Conservation (phyloP, 1,139 yeast species). For the Kazachstania sp. region DNA sequence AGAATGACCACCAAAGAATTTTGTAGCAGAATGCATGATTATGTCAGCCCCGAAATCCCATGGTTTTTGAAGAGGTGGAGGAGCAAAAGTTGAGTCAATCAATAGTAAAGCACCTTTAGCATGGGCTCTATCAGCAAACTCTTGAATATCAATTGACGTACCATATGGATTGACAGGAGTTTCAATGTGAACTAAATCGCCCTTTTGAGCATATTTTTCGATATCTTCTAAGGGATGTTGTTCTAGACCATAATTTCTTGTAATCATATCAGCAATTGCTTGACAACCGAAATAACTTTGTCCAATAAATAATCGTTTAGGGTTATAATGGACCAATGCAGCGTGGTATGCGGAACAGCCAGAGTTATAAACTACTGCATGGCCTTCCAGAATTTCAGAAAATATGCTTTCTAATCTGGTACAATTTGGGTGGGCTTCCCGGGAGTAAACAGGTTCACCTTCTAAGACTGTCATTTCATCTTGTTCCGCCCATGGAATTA, state of each 20-base stretch:
- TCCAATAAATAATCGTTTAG: constrained; percentile 67
- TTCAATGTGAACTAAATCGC: constrained; percentile 78
- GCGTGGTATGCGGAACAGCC: constrained; percentile 81
- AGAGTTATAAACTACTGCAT: constrained; percentile 60
- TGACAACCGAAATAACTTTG: constrained; percentile 82
- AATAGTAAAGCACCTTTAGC: constrained; percentile 55
- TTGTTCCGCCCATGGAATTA: constrained; percentile 35
- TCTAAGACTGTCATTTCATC: constrained; percentile 31
- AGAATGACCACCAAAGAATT: constrained; percentile 91
- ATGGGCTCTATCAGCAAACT: constrained; percentile 63
- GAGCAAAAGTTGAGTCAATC: constrained; percentile 88
- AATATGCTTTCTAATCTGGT: constrained; percentile 59
- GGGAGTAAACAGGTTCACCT: constrained; percentile 47
- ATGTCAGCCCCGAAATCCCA: constrained; percentile 75
- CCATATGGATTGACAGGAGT: constrained; percentile 88
- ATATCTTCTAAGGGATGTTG: constrained; percentile 46
- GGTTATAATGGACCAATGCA: constrained; percentile 60
- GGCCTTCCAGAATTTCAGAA: constrained; percentile 46
- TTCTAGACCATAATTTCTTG: constrained; percentile 53
- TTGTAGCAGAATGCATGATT: constrained; percentile 84
- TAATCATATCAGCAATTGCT: constrained; percentile 54
- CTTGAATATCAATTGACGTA: constrained; percentile 49
- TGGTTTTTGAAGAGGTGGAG: constrained; percentile 81
- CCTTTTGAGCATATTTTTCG: constrained; percentile 42
- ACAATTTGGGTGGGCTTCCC: constrained; percentile 66